phyloP scores from a whole-genome alignment of 495 filamentous ascomycete genomes.

The Tuber borchii region DNA sequence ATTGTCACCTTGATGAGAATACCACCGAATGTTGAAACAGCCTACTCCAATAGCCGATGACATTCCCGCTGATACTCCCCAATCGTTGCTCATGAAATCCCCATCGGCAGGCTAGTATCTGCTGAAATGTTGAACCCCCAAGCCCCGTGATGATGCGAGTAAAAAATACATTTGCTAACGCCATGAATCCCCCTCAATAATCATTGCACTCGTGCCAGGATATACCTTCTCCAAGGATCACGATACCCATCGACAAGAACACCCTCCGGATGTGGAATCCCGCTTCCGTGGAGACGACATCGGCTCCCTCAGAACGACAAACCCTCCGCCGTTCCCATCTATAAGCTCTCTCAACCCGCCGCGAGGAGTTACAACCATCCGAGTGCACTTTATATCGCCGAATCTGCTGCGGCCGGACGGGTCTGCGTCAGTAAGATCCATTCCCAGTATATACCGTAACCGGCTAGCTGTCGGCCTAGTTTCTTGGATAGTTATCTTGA shows the following conservation, averaged over 20 bases:
- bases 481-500: conserved; percentile 24
- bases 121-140: conserved; percentile 2
- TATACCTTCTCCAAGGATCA: conserved; percentile 5
- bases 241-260: conserved; percentile 26
- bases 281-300: not conserved
- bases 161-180: not conserved
- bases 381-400: conserved; percentile 24
- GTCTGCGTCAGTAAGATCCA: conserved; percentile 37
- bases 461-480: conserved; percentile 19
- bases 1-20: not conserved
- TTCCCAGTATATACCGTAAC: conserved; percentile 26
- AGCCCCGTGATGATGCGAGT: not conserved
- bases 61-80: not conserved
- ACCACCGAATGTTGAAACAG: not conserved
- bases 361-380: conserved; percentile 14
- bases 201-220: not conserved
- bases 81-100: conserved; percentile 4
- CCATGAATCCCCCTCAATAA: conserved; percentile 4
- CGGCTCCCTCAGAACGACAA: conserved; percentile 15
- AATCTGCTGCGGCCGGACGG: conserved; percentile 3
- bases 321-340: conserved; percentile 18
- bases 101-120: not conserved
- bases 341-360: conserved; percentile 16
- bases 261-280: not conserved
- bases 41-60: not conserved